Percentiles rank a stretch among this genome's conserved stretches.
phyloP scores from a whole-genome alignment of 1,139 yeast species.

The Blastobotrys aristatus region DNA sequence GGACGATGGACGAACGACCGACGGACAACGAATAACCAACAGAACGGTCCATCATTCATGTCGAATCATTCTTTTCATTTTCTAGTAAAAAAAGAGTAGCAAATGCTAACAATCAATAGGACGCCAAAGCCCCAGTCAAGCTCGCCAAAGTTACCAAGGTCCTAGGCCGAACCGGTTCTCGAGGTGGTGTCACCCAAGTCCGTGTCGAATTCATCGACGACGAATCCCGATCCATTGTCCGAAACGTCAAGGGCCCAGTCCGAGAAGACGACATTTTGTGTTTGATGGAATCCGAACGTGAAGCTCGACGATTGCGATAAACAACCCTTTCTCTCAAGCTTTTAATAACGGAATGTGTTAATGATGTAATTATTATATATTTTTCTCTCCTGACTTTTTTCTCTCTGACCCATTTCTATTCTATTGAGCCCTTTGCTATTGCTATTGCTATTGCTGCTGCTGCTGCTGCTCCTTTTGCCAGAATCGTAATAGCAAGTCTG shows the following conservation, averaged over 20 bases:
- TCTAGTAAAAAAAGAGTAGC: too few species aligned
- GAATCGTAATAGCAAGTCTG: conserved; percentile 75
- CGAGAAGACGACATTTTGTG: conserved; percentile 99
- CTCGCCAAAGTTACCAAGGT: conserved; percentile 99
- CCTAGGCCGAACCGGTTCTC: conserved; percentile 99
- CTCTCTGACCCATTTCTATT: background rate
- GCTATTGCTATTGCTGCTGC: background rate
- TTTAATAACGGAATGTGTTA: background rate
- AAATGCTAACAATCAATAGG: conserved; percentile 29
- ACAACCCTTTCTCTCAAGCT: conserved; percentile 6
- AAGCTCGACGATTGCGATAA: conserved; percentile 69
- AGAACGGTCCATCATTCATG: too few species aligned
- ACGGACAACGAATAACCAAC: too few species aligned
- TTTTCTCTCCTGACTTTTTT: background rate
- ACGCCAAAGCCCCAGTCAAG: conserved; percentile 71
- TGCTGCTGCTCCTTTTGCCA: conserved; percentile 45
- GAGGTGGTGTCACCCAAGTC: conserved; percentile 99
- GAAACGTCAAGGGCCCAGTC: conserved; percentile 99
- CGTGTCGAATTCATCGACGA: conserved; percentile 99
- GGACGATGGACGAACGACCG: background rate
- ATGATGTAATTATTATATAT: conserved; percentile 12
- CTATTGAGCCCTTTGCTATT: too few species aligned
- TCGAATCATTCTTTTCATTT: too few species aligned
- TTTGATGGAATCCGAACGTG: conserved; percentile 99
- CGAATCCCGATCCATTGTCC: conserved; percentile 96